These are phyloP conservation scores for Quercus alba DNA, from an alignment of 306 rosid species.

Conservation along the genomic window DNA sequence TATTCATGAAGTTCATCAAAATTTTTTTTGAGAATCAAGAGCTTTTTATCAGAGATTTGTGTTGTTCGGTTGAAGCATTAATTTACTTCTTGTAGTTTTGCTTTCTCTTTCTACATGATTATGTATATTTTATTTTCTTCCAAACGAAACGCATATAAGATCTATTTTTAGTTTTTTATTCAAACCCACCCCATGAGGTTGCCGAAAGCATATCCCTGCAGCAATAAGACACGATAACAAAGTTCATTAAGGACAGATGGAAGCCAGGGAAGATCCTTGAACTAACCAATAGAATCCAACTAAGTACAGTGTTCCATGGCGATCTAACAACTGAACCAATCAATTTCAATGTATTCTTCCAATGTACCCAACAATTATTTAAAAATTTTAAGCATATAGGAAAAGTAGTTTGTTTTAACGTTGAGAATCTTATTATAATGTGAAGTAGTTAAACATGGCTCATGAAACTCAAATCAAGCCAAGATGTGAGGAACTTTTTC, in stretches of 20 bases:
- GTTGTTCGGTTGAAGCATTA: no score
- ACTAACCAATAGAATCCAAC: neutral
- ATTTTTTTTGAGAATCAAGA: no score
- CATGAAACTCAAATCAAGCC: constrained; percentile 7
- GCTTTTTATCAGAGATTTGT: no score
- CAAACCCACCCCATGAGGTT: neutral
- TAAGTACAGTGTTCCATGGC: neutral
- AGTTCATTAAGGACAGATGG: neutral
- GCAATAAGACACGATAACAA: neutral
- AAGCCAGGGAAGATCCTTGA: neutral
- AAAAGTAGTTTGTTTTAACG: neutral
- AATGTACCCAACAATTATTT: neutral
- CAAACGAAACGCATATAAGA: neutral
- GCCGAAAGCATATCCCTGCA: neutral
- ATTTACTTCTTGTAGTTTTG: no score
- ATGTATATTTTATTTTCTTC: no score
- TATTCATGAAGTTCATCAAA: no score
- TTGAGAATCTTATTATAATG: neutral
- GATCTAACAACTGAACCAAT: constrained; percentile 1
- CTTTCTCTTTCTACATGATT: no score
- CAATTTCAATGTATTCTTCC: neutral
- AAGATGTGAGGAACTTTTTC: constrained; percentile 23
- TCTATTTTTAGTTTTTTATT: neutral
- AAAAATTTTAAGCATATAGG: neutral
- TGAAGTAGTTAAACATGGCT: neutral